These are phyloP conservation scores for Lasiodiplodia sp. DNA, from an alignment of 2,329 filamentous ascomycete genomes.

Conservation along the genomic window DNA sequence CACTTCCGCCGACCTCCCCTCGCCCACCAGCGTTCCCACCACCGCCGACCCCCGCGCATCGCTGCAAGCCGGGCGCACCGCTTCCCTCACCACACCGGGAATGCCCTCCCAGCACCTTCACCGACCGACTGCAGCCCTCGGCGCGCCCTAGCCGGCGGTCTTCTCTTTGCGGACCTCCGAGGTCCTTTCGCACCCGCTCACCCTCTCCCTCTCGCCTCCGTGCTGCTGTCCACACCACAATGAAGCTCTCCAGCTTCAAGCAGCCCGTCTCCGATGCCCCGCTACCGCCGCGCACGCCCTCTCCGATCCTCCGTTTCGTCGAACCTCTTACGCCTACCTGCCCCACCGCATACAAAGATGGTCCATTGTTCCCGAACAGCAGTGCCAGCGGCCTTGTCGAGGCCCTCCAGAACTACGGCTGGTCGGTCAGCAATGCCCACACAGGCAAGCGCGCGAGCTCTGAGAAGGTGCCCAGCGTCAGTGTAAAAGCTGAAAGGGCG, in stretches of 20 bases:
- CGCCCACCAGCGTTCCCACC: slow-evolving; percentile 19
- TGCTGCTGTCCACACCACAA: slow-evolving; percentile 18
- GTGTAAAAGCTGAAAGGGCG: slow-evolving; percentile 26
- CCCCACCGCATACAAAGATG: slow-evolving; percentile 31
- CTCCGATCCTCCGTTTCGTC: slow-evolving; percentile 42
- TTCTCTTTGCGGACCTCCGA: slow-evolving; percentile 29
- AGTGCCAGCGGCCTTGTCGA: slow-evolving; percentile 13
- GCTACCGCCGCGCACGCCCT: slow-evolving; percentile 38
- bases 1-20: slow-evolving; percentile 29
- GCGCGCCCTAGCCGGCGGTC: slow-evolving; percentile 30
- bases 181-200: slow-evolving; percentile 26
- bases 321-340: slow-evolving; percentile 45
- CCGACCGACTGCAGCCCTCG: slow-evolving; percentile 26
- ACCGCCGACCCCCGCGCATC: slow-evolving; percentile 15
- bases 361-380: slow-evolving; percentile 28
- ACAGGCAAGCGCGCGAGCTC: neutral
- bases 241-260: slow-evolving; percentile 31
- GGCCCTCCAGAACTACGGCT: slow-evolving; percentile 17
- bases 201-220: slow-evolving; percentile 7
- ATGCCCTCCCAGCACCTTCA: slow-evolving; percentile 21
- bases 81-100: slow-evolving; percentile 14
- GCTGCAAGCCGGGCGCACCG: slow-evolving; percentile 17
- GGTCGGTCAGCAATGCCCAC: slow-evolving; percentile 19
- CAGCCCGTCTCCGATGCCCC: slow-evolving; percentile 14
- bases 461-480: slow-evolving; percentile 16